A percentile compares a stretch with the other conserved stretches of the same genome.
Evolutionary conservation across 2,329 filamentous ascomycete genomes (phyloP).

Genomic region (Neospermospora avenae): DNA sequence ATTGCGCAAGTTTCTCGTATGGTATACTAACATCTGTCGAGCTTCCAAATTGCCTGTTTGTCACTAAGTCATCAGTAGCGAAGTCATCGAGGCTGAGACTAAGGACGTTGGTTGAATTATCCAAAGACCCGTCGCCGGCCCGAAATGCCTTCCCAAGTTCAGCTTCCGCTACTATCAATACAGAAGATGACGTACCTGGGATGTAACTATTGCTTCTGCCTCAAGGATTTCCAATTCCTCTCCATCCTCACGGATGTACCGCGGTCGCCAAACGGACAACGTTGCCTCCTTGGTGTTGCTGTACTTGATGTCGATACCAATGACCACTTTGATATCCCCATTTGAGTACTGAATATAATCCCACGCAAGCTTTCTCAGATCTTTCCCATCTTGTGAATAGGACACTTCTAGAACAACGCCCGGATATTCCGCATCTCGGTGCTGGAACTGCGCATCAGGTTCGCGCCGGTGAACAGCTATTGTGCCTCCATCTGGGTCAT

Average conservation of each 20-base stretch:
- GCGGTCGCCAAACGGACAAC: constrained; percentile 3
- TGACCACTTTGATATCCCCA: constrained; percentile 1
- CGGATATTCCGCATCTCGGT: constrained; percentile 5
- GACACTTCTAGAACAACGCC: constrained; percentile 13
- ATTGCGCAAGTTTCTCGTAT: constrained; percentile 2
- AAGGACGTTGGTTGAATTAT: constrained; percentile 9
- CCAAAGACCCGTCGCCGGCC: constrained; percentile 4
- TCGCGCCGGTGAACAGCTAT: constrained; percentile 9
- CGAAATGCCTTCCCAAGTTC: constrained; percentile 8
- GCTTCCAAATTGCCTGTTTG: constrained; percentile 1
- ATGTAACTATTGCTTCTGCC: constrained; percentile 5
- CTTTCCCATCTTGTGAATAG: constrained; percentile 6
- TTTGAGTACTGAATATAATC: constrained; percentile 6
- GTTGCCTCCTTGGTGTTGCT: constrained; percentile 4
- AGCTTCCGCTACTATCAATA: not conserved
- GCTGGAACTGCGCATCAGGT: constrained; percentile 11
- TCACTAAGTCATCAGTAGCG: not conserved
- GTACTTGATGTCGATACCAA: constrained; percentile 4
- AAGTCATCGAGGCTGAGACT: constrained; percentile 4
- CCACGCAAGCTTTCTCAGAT: constrained; percentile 1
- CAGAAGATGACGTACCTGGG: constrained; percentile 7
- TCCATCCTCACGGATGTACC: constrained; percentile 1
- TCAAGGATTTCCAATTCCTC: constrained; percentile 7
- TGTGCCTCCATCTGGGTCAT: constrained; percentile 8
- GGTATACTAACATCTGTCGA: constrained; percentile 1